Evolutionary conservation across 192 early-diverging fungal genomes (phyloP), one percentile per base, ranked within the genome.

Genomic region (Coemansia sp.): DNA sequence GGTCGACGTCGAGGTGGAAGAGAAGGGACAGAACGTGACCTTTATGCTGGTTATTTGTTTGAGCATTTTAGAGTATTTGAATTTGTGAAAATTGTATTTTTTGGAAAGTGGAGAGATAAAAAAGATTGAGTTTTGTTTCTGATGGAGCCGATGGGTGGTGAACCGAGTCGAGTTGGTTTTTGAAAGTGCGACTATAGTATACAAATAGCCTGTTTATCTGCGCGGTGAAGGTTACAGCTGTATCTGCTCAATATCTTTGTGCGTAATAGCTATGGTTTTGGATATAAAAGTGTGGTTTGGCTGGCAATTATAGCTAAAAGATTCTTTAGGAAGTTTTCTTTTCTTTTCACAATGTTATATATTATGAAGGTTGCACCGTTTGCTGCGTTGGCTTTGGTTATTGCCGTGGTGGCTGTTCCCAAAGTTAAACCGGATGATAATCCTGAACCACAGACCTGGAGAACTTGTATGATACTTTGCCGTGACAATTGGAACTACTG

Each of bases 21-120:
- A 73, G 41, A 73, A 82, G 35, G 79, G 79, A 60, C 71, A 73
- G 61, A 82, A 82, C 0, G 74, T 60, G 2, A 72, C 79, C 12
- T 71, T 64, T 0, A 82, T 64, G 66, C 52, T 76, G 45, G 75
- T 67, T 22, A 82, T 67, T 27, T 76, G 74, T 48, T 82, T 82
- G n/a, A 82, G 56, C 79, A 82, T 81, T 45, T 15, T 45, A 41
- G 37, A 41, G 41, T 15, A 12, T 45, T 45, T 45, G 41, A 45
- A 45, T 35, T 45, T 43, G 14, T 41, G 39, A 10, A n/a, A 45
- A 45, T 2, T 45, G 32, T 7, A 35, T 35, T 35, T 32, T 35
- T 7, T 21, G 21, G 37, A 38, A 38, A 38, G 7, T 38, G 4
- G 41, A 45, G 2, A 45, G 15, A 45, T 52, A 12, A 5, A 60